These are phyloP conservation scores for Gastrolobium villosum DNA, from an alignment of 306 rosid genomes.

Conservation along the genomic window DNA sequence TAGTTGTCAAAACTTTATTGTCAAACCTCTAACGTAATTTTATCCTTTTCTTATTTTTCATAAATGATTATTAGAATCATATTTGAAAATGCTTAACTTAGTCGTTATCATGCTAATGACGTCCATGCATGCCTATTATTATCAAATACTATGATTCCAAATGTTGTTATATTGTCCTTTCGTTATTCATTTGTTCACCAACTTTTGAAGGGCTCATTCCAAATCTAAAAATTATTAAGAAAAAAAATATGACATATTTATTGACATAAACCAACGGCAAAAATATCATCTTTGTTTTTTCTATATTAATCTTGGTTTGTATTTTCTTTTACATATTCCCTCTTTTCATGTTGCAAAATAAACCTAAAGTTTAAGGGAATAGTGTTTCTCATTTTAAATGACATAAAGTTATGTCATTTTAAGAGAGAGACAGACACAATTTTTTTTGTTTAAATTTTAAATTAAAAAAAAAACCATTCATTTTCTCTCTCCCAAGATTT, in stretches of 20 bases:
- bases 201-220: neutral
- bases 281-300: neutral
- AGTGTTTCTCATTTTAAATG: no score
- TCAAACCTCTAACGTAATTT: neutral
- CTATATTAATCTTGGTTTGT: neutral
- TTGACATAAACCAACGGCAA: neutral
- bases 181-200: neutral
- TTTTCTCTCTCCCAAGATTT: no score
- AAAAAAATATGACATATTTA: conserved; percentile 1
- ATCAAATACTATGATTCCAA: conserved; percentile 22
- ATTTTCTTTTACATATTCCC: conserved; percentile 5
- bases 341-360: neutral
- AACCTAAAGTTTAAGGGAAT: neutral
- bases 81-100: conserved; percentile 9
- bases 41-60: conserved; percentile 7
- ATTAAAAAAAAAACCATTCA: no score
- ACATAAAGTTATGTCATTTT: no score
- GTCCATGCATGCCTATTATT: neutral
- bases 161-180: neutral
- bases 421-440: no score
- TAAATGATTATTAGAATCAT: neutral
- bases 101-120: conserved; percentile 41
- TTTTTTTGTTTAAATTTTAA: no score
- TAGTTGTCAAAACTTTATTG: neutral
- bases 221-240: neutral